Evolutionary conservation across 768 basidiomycete species (phyloP).

Genomic region (Kwoniella dejecticola): DNA sequence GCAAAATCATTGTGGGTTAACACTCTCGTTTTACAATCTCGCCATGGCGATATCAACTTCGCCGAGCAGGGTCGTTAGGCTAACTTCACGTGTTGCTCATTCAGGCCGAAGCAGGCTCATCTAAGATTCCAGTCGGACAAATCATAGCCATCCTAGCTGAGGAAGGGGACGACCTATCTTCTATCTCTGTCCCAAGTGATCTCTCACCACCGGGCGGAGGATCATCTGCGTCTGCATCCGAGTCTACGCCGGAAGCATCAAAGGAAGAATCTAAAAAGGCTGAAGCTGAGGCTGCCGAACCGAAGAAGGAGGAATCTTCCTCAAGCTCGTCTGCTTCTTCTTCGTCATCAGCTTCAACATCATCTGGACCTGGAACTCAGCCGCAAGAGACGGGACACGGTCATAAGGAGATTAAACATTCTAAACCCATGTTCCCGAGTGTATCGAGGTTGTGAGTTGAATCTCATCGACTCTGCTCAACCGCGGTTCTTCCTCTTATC

Average conservation of each 20-base stretch:
- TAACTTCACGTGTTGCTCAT: too few relatives aligned
- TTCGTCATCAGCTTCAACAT: not conserved
- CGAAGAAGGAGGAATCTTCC: not conserved
- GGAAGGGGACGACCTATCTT: slow-evolving; percentile 91
- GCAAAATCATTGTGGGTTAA: slow-evolving; percentile 55
- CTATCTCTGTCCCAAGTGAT: slow-evolving; percentile 63
- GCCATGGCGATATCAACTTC: too few relatives aligned
- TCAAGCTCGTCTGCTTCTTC: not conserved
- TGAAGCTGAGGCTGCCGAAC: not conserved
- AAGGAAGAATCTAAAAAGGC: slow-evolving; percentile 18
- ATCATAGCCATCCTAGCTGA: slow-evolving; percentile 90
- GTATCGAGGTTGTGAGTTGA: slow-evolving; percentile 70
- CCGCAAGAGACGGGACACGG: slow-evolving; percentile 24
- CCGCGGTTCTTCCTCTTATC: not conserved
- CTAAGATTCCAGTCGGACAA: slow-evolving; percentile 82
- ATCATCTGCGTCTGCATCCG: not conserved
- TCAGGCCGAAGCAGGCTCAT: slow-evolving; percentile 74
- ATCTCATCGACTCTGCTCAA: too few relatives aligned
- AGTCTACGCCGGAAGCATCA: slow-evolving; percentile 16
- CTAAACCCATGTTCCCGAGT: slow-evolving; percentile 80
- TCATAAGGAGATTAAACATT: slow-evolving; percentile 58
- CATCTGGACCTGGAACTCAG: not conserved
- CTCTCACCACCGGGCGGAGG: slow-evolving; percentile 25
- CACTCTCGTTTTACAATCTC: too few relatives aligned
- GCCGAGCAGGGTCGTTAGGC: too few relatives aligned